Percentiles rank a stretch among this genome's conserved stretches.
These are phyloP conservation scores for Nakataea oryzae DNA, from an alignment of 2,329 filamentous ascomycete species.

Conservation along the genomic window DNA sequence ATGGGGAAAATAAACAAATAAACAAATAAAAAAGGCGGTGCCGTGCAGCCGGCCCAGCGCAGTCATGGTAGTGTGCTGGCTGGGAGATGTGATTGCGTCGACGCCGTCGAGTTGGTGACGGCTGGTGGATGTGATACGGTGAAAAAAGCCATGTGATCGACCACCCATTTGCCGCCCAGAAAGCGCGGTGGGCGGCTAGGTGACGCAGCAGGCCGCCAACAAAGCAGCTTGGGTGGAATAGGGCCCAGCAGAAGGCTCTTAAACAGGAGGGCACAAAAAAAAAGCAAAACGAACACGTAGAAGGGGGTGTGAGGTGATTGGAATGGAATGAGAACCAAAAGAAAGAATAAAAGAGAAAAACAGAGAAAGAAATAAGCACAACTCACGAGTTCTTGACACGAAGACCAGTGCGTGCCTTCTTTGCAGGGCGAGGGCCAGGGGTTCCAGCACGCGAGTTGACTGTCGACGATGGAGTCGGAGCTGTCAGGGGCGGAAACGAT, in stretches of 20 bases:
- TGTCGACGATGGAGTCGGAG: conserved; percentile 26
- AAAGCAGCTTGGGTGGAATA: not conserved
- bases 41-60: not conserved
- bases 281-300: not conserved
- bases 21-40: not conserved
- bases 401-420: conserved; percentile 50
- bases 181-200: not conserved
- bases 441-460: conserved; percentile 50
- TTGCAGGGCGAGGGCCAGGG: conserved; percentile 43
- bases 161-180: not conserved
- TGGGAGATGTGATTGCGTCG: not conserved
- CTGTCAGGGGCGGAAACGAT: conserved; percentile 35
- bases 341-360: conserved; percentile 2
- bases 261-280: conserved; percentile 2
- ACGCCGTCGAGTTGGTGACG: not conserved
- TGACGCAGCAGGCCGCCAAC: not conserved
- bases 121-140: not conserved
- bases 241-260: not conserved
- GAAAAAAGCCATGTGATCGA: not conserved
- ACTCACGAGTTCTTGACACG: conserved; percentile 64
- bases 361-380: conserved; percentile 10
- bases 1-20: no score
- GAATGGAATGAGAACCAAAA: conserved; percentile 4
- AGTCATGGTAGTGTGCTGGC: not conserved
- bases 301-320: no score